These are phyloP conservation scores for Zasmidium angulare DNA, from an alignment of 2,329 filamentous ascomycete species.

Conservation along the genomic window DNA sequence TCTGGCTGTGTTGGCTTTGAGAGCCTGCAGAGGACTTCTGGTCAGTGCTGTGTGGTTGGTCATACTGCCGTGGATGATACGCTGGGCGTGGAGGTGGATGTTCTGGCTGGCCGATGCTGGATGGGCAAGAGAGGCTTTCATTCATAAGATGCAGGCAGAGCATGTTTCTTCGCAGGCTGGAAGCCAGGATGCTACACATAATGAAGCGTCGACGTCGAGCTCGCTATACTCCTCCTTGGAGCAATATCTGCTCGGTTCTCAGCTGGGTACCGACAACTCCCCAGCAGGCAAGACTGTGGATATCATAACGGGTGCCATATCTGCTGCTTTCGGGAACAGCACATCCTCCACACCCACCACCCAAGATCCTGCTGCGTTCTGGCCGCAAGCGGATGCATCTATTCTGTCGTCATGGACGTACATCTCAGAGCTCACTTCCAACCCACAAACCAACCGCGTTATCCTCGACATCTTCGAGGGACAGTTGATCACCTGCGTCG, in stretches of 20 bases:
- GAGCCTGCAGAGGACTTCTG: conserved; percentile 61
- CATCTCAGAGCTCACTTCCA: conserved; percentile 67
- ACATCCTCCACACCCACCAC: conserved; percentile 3
- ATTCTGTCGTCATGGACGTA: conserved; percentile 34
- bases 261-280: not conserved
- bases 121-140: conserved; percentile 50
- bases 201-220: not conserved
- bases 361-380: conserved; percentile 12
- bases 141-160: conserved; percentile 23
- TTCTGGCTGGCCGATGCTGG: conserved; percentile 91
- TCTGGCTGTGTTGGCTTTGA: conserved; percentile 45
- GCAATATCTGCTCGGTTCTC: not conserved
- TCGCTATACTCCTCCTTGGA: conserved; percentile 1
- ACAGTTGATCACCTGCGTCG: conserved; percentile 85
- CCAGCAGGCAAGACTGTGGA: conserved; percentile 5
- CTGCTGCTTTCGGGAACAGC: conserved; percentile 10
- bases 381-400: conserved; percentile 25
- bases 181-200: conserved; percentile 6
- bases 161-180: not conserved
- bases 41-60: conserved; percentile 87
- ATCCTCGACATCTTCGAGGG: conserved; percentile 85
- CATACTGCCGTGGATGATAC: conserved; percentile 85
- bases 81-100: conserved; percentile 86
- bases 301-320: conserved; percentile 9
- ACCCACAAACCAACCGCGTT: conserved; percentile 70